Evolutionary conservation across 306 rosid species (phyloP).

Genomic region (Datisca glomerata): DNA sequence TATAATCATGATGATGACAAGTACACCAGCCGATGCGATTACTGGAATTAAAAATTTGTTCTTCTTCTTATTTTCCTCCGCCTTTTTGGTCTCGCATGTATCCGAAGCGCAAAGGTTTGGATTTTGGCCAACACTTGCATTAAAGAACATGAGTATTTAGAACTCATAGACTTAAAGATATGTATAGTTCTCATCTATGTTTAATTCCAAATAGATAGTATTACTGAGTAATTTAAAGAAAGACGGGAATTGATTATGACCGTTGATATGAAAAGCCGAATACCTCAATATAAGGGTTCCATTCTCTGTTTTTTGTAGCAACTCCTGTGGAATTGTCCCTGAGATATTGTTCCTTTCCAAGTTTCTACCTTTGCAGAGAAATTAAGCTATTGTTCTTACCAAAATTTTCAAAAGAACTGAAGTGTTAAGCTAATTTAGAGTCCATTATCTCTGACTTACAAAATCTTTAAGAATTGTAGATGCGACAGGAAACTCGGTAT

Average conservation of each 20-base stretch:
- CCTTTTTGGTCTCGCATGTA: constrained; percentile 19
- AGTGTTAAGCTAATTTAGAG: too few relatives aligned
- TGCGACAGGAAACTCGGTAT: neutral
- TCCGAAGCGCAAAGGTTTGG: constrained; percentile 18
- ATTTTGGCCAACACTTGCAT: constrained; percentile 25
- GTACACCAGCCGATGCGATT: constrained; percentile 31
- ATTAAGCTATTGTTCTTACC: neutral
- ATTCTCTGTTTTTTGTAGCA: constrained; percentile 16
- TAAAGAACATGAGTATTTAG: too few relatives aligned
- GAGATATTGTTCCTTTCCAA: constrained; percentile 26
- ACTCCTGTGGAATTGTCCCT: constrained; percentile 24
- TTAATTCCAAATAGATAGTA: too few relatives aligned
- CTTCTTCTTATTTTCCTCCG: neutral
- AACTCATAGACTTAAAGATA: too few relatives aligned
- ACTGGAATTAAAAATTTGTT: constrained; percentile 10
- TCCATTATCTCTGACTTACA: neutral
- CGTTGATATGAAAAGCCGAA: neutral
- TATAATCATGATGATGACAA: too few relatives aligned
- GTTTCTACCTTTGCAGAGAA: constrained; percentile 24
- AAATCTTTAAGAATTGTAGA: neutral
- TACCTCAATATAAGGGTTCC: constrained; percentile 37
- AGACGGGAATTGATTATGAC: too few relatives aligned
- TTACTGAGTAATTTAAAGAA: neutral
- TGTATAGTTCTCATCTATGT: too few relatives aligned
- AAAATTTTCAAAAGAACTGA: too few relatives aligned